A percentile compares a stretch with the other conserved stretches of the same genome.
phyloP scores from a whole-genome alignment of 2,329 filamentous ascomycete species.

The Acephala macrosclerotiorum region DNA sequence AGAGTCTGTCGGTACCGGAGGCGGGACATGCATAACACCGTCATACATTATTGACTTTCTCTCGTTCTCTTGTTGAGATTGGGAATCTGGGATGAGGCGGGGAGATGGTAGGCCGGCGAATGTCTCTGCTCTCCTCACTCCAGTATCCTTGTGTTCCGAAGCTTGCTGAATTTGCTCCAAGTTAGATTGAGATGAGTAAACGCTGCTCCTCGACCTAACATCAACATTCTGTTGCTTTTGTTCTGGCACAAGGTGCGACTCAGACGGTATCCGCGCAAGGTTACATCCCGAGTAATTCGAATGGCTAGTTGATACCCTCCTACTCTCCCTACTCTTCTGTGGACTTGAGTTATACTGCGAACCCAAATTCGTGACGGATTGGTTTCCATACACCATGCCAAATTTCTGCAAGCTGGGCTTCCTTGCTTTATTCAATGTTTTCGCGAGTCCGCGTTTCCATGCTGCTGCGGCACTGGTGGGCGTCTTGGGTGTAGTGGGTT shows the following conservation, averaged over 20 bases:
- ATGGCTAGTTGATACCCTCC: not conserved
- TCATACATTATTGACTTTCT: slow-evolving; percentile 29
- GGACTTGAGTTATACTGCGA: not conserved
- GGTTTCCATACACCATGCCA: slow-evolving; percentile 23
- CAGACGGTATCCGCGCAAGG: slow-evolving; percentile 11
- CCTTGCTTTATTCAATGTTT: slow-evolving; percentile 31
- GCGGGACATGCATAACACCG: slow-evolving; percentile 34
- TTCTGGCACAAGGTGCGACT: not conserved
- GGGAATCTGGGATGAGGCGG: not conserved
- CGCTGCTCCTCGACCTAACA: not conserved
- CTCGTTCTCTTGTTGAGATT: no score
- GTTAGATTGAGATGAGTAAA: not conserved
- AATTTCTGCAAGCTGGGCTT: slow-evolving; percentile 37
- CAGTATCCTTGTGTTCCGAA: not conserved
- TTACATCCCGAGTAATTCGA: not conserved
- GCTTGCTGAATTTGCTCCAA: no score
- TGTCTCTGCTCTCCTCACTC: not conserved
- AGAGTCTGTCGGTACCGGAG: slow-evolving; percentile 18
- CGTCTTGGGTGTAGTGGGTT: slow-evolving; percentile 34
- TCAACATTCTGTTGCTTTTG: not conserved
- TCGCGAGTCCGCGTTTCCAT: slow-evolving; percentile 33
- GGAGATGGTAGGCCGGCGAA: not conserved
- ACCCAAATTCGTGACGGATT: not conserved
- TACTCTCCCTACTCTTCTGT: not conserved
- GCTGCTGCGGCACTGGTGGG: slow-evolving; percentile 33